These are phyloP conservation scores for Phenoliferia sp. DNA, from an alignment of 1,284 basidiomycete species.

Conservation along the genomic window DNA sequence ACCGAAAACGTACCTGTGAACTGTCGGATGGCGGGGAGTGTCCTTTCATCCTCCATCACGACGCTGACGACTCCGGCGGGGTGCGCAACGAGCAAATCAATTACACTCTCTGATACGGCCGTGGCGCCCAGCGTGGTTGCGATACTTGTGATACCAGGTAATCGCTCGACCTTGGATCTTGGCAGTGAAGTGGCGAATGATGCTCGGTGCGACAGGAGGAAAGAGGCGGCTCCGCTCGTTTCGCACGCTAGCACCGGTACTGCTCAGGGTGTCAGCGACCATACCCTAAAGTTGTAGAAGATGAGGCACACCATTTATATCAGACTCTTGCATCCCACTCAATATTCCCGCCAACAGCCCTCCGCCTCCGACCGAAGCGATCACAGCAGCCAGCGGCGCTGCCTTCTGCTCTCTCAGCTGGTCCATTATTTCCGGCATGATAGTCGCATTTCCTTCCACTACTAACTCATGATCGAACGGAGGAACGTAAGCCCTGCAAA, in stretches of 20 bases:
- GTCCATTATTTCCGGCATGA: constrained; percentile 33
- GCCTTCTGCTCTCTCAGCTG: constrained; percentile 29
- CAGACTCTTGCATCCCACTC: background rate
- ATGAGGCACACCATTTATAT: background rate
- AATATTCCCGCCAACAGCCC: constrained; percentile 34
- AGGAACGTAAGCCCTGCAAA: constrained; percentile 33
- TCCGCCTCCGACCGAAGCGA: constrained; percentile 34
- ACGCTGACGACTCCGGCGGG: constrained; percentile 14
- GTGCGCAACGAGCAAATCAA: constrained; percentile 7
- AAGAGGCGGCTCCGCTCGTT: constrained; percentile 33
- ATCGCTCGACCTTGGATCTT: background rate
- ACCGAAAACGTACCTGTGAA: constrained; percentile 6
- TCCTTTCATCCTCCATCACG: constrained; percentile 33
- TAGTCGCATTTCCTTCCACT: constrained; percentile 34
- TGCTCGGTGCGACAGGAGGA: constrained; percentile 25
- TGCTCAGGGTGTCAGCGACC: background rate
- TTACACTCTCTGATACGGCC: constrained; percentile 19
- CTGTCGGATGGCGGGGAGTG: constrained; percentile 30
- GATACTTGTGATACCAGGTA: constrained; percentile 32
- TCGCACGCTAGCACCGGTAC: constrained; percentile 32
- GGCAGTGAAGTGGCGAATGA: background rate
- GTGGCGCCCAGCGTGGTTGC: constrained; percentile 38
- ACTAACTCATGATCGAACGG: constrained; percentile 38
- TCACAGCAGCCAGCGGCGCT: constrained; percentile 16
- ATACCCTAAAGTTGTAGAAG: background rate